Evolutionary conservation across 176 grass and related monocot species (phyloP), one percentile per base, ranked within the genome.

Genomic region (Cymbopogon citratus): DNA sequence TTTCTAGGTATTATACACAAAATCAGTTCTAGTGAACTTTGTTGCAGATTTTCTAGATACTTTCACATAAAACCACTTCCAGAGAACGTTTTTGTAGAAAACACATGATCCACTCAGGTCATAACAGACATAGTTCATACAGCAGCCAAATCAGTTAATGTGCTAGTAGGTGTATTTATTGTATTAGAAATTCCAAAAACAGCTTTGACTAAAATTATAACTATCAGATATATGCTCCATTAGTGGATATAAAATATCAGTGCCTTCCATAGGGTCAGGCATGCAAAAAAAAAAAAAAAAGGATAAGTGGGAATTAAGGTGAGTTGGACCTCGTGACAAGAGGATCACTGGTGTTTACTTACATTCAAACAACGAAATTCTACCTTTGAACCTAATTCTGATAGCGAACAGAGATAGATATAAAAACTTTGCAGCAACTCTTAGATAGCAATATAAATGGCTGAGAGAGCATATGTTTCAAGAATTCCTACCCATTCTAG

Each of bases 401-500:
- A 70, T 12, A 27, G 40, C 2, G 26, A 71, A 45, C 24, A 4
- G 13, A 14, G 14, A 45, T 16, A 5, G 6, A 71, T 27, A 67
- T 49, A 7, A 5, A 11, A 69, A 81, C 16, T 71, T 21, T 41
- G 34, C 69, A 29, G 66, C 16, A 81, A 26, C 65, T 25, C 29
- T 35, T 24, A 51, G 54, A 85, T 49, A 78, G 11, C 19, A 51
- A 5, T 18, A 38, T 13, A 46, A 65, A 59, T 29, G 24, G 41
- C 13, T 72, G 41, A 72, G 24, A 28, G 48, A 87, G 10, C 26
- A 83, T 6, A n/a, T 38, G 33, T 69, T 19, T 78, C 21, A 74
- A 66, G 52, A 72, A 51, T 11, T 18, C 52, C 33, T 94, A 94
- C 89, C 92, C 71, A 94, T 89, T 80, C 86, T 89, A 28, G 92